These are phyloP conservation scores for Petasospora rhodanensis DNA, from an alignment of 1,139 yeast species.

Conservation along the genomic window DNA sequence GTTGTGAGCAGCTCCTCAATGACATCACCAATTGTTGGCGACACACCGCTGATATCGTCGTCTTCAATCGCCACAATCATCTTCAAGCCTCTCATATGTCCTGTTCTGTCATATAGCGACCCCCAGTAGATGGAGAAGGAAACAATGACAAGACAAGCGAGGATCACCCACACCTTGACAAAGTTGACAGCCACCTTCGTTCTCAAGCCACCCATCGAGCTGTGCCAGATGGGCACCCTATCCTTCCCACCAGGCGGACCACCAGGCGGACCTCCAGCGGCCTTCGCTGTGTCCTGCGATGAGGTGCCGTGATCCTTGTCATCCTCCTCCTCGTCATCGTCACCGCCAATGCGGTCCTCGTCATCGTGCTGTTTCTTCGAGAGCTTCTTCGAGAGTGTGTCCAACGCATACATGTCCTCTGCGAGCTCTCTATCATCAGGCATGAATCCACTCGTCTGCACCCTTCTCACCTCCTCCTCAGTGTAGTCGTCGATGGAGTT, in stretches of 20 bases:
- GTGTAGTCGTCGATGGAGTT: slow-evolving; percentile 3
- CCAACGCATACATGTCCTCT: slow-evolving; percentile 4
- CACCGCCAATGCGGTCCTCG: background rate
- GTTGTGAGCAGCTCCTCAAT: slow-evolving; percentile 25
- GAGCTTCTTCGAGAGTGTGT: slow-evolving; percentile 4
- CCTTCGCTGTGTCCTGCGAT: too few species aligned
- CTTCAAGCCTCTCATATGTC: slow-evolving; percentile 37
- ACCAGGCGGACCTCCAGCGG: too few species aligned
- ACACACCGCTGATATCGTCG: slow-evolving; percentile 18
- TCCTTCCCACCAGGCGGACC: background rate
- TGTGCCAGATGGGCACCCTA: slow-evolving; percentile 20
- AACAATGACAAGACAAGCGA: slow-evolving; percentile 20
- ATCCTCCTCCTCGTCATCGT: background rate
- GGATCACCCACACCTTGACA: slow-evolving; percentile 14
- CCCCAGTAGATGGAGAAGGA: slow-evolving; percentile 61
- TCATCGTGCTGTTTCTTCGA: slow-evolving; percentile 1
- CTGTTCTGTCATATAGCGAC: slow-evolving; percentile 40
- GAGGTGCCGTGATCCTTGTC: background rate
- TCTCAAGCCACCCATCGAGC: slow-evolving; percentile 12
- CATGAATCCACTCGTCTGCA: slow-evolving; percentile 2
- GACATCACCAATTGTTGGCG: slow-evolving; percentile 31
- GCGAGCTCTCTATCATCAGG: slow-evolving; percentile 4
- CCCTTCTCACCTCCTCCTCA: slow-evolving; percentile 17
- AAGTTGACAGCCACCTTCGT: slow-evolving; percentile 8
- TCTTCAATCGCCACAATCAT: slow-evolving; percentile 48